Percentiles rank a stretch among this genome's conserved stretches.
Conservation (phyloP, 352 stramenopile genomes). For the Aphanomyces cochlioides region DNA sequence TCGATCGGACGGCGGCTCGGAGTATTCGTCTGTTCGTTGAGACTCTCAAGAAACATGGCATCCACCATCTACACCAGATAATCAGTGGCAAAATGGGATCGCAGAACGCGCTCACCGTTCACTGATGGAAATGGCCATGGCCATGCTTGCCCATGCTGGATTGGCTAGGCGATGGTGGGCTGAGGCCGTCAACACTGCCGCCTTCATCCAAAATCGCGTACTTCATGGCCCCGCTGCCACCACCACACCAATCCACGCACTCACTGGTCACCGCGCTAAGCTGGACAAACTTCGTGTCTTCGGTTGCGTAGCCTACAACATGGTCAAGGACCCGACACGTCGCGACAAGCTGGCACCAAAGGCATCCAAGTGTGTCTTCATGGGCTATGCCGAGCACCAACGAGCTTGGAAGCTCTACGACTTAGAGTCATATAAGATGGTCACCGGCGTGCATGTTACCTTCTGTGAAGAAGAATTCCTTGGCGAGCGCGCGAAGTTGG, state of each 20-base stretch:
- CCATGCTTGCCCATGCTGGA: conserved; percentile 35
- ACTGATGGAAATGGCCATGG: conserved; percentile 34
- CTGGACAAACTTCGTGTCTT: conserved; percentile 35
- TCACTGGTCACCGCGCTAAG: conserved; percentile 23
- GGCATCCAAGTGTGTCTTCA: conserved; percentile 33
- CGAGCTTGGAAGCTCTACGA: conserved; percentile 32
- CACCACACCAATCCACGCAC: conserved; percentile 32
- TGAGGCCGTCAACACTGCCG: conserved; percentile 35
- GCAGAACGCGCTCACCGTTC: conserved; percentile 38
- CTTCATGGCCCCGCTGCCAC: neutral
- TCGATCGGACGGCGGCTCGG: conserved; percentile 32
- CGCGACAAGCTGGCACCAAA: conserved; percentile 35
- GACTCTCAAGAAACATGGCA: too few relatives aligned
- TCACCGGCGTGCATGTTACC: neutral
- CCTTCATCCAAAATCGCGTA: conserved; percentile 36
- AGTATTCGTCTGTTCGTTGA: conserved; percentile 14
- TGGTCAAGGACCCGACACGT: conserved; percentile 29
- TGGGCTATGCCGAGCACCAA: conserved; percentile 28
- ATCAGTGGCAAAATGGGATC: conserved; percentile 36
- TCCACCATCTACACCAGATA: too few relatives aligned
- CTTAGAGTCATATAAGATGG: conserved; percentile 7
- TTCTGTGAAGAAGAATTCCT: neutral
- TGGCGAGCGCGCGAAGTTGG: neutral
- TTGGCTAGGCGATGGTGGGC: conserved; percentile 35
- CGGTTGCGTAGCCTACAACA: conserved; percentile 35